phyloP scores from a whole-genome alignment of 2,329 filamentous ascomycete species.

The Rosellinia necatrix region DNA sequence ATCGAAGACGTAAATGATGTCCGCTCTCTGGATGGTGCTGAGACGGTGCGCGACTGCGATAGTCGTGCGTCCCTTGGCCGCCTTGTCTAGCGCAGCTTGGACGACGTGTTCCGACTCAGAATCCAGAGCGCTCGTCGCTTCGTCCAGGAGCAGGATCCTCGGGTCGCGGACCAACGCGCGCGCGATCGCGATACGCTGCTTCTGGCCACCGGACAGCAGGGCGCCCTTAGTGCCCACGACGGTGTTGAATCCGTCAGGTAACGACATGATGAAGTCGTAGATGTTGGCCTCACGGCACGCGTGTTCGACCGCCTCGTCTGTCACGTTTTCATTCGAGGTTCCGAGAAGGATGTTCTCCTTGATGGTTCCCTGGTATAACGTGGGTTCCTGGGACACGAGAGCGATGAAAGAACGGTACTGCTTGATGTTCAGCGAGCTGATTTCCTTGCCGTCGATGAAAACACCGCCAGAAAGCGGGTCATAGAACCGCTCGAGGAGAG shows the following conservation, averaged over 20 bases:
- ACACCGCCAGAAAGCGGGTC: conserved; percentile 82
- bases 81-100: conserved; percentile 79
- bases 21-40: conserved; percentile 91
- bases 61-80: conserved; percentile 83
- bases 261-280: conserved; percentile 85
- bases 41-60: conserved; percentile 93
- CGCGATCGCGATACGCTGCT: conserved; percentile 92
- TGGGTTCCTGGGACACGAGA: conserved; percentile 92
- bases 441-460: conserved; percentile 81
- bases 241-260: conserved; percentile 85
- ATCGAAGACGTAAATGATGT: conserved; percentile 96
- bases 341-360: conserved; percentile 88
- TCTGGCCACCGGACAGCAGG: conserved; percentile 87
- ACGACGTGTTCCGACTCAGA: conserved; percentile 79
- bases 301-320: conserved; percentile 73
- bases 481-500: conserved; percentile 91
- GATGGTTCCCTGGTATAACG: conserved; percentile 90
- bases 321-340: conserved; percentile 66
- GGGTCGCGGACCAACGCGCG: conserved; percentile 89
- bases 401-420: conserved; percentile 84
- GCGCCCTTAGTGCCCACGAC: conserved; percentile 85
- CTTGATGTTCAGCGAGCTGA: conserved; percentile 79
- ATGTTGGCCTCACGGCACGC: conserved; percentile 92
- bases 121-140: conserved; percentile 79
- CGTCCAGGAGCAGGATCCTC: conserved; percentile 81